A percentile compares a stretch with the other conserved stretches of the same genome.
phyloP scores from a whole-genome alignment of 2,329 filamentous ascomycete genomes.

The Fusarium robinianum region DNA sequence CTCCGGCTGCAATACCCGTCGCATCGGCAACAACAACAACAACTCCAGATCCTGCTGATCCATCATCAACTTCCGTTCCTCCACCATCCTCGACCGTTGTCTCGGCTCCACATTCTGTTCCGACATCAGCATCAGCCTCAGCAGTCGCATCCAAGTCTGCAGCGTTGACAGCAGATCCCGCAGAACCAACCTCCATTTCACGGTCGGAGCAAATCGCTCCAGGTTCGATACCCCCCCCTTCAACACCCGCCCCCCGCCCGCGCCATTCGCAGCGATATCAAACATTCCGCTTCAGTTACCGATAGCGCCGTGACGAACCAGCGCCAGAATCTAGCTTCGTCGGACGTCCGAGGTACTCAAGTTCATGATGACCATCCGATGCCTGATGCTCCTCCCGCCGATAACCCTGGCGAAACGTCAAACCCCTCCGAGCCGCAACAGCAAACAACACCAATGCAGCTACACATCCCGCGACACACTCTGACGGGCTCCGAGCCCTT shows the following conservation, averaged over 20 bases:
- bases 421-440: slow-evolving; percentile 17
- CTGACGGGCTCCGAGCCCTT: slow-evolving; percentile 34
- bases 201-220: slow-evolving; percentile 1
- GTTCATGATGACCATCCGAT: slow-evolving; percentile 31
- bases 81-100: slow-evolving; percentile 6
- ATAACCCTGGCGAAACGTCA: slow-evolving; percentile 13
- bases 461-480: slow-evolving; percentile 21
- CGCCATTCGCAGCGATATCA: slow-evolving; percentile 5
- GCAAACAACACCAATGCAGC: slow-evolving; percentile 29
- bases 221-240: slow-evolving; percentile 21
- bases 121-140: slow-evolving; percentile 6
- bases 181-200: slow-evolving; percentile 11
- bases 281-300: slow-evolving; percentile 10
- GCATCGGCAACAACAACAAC: slow-evolving; percentile 13
- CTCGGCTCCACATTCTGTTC: slow-evolving; percentile 7
- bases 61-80: slow-evolving; percentile 19
- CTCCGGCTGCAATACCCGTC: slow-evolving; percentile 2
- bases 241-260: slow-evolving; percentile 28
- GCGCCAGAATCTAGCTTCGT: slow-evolving; percentile 26
- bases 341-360: too few species aligned
- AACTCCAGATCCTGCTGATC: not conserved
- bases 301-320: slow-evolving; percentile 20
- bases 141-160: too few species aligned
- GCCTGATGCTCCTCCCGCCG: slow-evolving; percentile 26
- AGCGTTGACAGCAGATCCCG: too few species aligned